A percentile compares a stretch with the other conserved stretches of the same genome.
Conservation (phyloP, 2,329 filamentous ascomycete genomes). For the Polychaeton citri region DNA sequence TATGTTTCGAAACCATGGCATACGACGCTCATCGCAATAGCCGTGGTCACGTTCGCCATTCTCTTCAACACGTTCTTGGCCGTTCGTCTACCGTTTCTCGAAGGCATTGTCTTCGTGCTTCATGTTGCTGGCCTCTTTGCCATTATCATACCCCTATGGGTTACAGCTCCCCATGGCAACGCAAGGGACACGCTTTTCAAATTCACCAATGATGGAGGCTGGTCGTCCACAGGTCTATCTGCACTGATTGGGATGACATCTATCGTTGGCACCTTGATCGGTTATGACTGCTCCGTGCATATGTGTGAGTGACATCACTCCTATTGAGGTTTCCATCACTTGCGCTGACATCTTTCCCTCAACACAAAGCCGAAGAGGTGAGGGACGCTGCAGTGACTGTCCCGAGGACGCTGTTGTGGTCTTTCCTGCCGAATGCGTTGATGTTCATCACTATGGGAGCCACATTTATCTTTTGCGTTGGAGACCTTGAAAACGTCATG, state of each 20-base stretch:
- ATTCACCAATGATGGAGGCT: too few relatives aligned
- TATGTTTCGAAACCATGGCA: constrained; percentile 32
- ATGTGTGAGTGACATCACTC: too few relatives aligned
- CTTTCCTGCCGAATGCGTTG: too few relatives aligned
- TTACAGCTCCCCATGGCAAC: too few relatives aligned
- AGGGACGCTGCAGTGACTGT: constrained; percentile 9
- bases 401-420: constrained; percentile 13
- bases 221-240: too few relatives aligned
- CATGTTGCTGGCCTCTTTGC: constrained; percentile 42
- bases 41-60: constrained; percentile 23
- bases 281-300: too few relatives aligned
- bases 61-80: constrained; percentile 32
- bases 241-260: too few relatives aligned
- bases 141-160: constrained; percentile 34
- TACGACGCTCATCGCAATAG: constrained; percentile 35
- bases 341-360: too few relatives aligned
- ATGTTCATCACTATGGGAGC: too few relatives aligned
- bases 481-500: constrained; percentile 16
- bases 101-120: constrained; percentile 34
- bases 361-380: constrained; percentile 12
- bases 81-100: constrained; percentile 31
- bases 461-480: constrained; percentile 8
- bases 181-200: too few relatives aligned
- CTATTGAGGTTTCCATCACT: too few relatives aligned
- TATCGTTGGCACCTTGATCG: too few relatives aligned